Conservation (phyloP, 169 alveolate species). For the Toxoplasma gondii region DNA sequence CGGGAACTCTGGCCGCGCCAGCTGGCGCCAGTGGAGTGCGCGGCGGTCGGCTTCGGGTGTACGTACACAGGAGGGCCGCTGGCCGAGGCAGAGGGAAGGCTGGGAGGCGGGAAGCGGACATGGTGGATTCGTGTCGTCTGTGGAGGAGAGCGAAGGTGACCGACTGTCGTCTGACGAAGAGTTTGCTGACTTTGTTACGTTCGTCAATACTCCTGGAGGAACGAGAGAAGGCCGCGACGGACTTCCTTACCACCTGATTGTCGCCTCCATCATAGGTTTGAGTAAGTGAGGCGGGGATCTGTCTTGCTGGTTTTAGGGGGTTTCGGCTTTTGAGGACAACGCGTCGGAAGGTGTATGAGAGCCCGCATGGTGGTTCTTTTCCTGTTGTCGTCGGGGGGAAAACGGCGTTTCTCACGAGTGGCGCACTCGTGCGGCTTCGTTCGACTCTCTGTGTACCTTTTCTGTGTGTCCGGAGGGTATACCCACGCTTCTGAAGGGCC, state of each 20-base stretch:
- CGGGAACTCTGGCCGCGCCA: neutral
- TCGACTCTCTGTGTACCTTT: no score
- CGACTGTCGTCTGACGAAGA: neutral
- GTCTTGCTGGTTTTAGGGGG: no score
- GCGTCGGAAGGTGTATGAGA: no score
- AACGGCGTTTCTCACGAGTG: no score
- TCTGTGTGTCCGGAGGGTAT: no score
- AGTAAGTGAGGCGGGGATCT: neutral
- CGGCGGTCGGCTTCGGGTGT: neutral
- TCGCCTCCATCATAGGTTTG: neutral
- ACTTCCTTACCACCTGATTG: neutral
- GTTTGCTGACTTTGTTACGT: neutral
- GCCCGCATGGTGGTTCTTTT: no score
- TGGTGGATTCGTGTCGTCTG: neutral
- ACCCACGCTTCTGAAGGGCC: no score
- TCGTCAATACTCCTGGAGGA: neutral
- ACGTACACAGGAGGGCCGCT: no score
- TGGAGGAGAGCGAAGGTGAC: neutral
- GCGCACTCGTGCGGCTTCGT: no score
- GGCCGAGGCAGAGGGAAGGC: neutral
- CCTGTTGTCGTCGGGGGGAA: no score
- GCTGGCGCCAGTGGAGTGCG: constrained; percentile 33
- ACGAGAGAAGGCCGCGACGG: neutral
- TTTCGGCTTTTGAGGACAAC: no score
- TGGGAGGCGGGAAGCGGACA: neutral